A percentile compares a stretch with the other conserved stretches of the same genome.
phyloP scores from a whole-genome alignment of 805 yeast species.

The Yarrowia osloensis region DNA sequence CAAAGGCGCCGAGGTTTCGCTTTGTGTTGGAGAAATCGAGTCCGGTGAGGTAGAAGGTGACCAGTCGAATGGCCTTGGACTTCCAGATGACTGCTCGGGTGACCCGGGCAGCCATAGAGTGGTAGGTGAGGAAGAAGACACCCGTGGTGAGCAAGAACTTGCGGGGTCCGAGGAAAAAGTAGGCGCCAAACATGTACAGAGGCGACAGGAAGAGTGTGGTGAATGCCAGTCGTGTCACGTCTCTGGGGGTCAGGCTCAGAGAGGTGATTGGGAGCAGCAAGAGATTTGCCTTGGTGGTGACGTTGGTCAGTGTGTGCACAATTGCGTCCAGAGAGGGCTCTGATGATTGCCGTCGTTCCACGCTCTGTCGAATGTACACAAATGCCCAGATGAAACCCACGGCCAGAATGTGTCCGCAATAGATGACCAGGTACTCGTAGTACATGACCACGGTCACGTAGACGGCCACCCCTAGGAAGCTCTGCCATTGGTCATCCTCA shows the following conservation, averaged over 20 bases:
- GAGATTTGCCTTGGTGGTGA: conserved; percentile 74
- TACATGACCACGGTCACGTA: conserved; percentile 67
- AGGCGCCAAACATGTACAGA: conserved; percentile 67
- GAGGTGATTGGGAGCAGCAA: conserved; percentile 77
- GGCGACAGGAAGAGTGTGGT: conserved; percentile 89
- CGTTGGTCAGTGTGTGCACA: conserved; percentile 70
- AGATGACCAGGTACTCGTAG: conserved; percentile 74
- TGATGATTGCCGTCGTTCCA: conserved; percentile 51
- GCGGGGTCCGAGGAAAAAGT: conserved; percentile 71
- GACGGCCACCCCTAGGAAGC: conserved; percentile 59
- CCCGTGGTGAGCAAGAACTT: conserved; percentile 62
- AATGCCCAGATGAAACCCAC: conserved; percentile 46
- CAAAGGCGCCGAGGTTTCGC: conserved; percentile 38
- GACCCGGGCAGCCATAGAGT: conserved; percentile 81
- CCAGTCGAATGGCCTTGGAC: conserved; percentile 64
- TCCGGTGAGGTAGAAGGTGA: conserved; percentile 84
- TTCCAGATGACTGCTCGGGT: conserved; percentile 86
- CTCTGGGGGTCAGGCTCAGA: conserved; percentile 69
- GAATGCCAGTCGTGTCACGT: conserved; percentile 74
- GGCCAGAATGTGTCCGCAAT: conserved; percentile 76
- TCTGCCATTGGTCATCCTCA: conserved; percentile 75
- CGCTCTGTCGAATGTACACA: conserved; percentile 36
- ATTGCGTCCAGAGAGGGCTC: conserved; percentile 88
- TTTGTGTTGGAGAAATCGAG: conserved; percentile 63
- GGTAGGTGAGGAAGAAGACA: conserved; percentile 69